phyloP scores from a whole-genome alignment of 768 basidiomycete species.

The Solioccasus polychromus region DNA sequence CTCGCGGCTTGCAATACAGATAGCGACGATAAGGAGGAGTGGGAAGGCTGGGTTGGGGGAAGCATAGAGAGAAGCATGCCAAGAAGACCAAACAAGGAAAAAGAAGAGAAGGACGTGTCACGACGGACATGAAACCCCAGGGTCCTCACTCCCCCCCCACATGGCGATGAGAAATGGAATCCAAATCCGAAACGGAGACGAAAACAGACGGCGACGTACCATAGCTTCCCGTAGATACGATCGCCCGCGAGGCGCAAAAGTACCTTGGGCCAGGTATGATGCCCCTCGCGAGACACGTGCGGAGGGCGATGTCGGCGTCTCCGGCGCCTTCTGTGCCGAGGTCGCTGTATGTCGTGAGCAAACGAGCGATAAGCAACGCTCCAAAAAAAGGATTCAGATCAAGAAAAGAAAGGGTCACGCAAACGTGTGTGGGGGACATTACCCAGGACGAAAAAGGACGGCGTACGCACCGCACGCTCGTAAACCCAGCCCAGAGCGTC shows the following conservation, averaged over 20 bases:
- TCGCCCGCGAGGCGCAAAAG: conserved; percentile 57
- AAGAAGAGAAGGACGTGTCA: background rate
- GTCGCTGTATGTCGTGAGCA: conserved; percentile 40
- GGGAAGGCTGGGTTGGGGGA: no score
- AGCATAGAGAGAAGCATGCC: no score
- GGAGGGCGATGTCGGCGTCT: conserved; percentile 57
- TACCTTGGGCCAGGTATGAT: conserved; percentile 62
- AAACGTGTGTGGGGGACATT: background rate
- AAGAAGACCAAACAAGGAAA: background rate
- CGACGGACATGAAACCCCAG: conserved; percentile 6
- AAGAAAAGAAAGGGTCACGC: background rate
- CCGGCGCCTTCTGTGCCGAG: conserved; percentile 67
- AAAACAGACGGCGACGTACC: conserved; percentile 32
- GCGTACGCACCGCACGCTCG: conserved; percentile 50
- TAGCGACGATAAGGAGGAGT: conserved; percentile 13
- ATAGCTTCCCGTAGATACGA: conserved; percentile 60
- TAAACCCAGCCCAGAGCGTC: conserved; percentile 62
- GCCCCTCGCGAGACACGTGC: conserved; percentile 51
- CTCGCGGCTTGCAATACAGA: no score
- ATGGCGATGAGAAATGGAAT: no score
- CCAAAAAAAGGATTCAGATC: no score
- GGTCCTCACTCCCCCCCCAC: no score
- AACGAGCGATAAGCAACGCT: background rate
- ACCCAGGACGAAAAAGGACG: no score
- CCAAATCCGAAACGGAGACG: background rate